phyloP scores from a whole-genome alignment of 768 basidiomycete genomes.

The Tulasnella sp. region DNA sequence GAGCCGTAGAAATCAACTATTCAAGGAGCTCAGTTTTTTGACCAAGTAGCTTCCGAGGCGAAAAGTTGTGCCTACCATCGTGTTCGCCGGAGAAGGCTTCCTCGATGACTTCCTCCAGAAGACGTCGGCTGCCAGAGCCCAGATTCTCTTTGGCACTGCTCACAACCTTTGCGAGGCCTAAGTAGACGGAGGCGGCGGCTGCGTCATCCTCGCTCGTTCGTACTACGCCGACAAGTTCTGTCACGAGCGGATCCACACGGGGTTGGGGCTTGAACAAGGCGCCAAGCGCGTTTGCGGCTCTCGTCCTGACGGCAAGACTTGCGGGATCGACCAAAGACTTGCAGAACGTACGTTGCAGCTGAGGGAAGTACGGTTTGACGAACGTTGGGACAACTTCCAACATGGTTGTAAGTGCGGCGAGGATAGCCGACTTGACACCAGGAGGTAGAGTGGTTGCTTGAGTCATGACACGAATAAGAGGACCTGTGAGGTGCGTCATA shows the following conservation, averaged over 20 bases:
- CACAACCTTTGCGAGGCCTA: slow-evolving; percentile 70
- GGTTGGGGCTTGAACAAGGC: slow-evolving; percentile 85
- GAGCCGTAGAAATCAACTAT: slow-evolving; percentile 65
- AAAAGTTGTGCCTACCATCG: slow-evolving; percentile 44
- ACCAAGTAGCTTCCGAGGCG: neutral
- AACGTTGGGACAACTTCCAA: slow-evolving; percentile 77
- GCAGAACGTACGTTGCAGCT: slow-evolving; percentile 91
- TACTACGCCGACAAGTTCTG: slow-evolving; percentile 53
- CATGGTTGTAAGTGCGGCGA: slow-evolving; percentile 78
- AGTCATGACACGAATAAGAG: slow-evolving; percentile 89
- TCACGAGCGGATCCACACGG: slow-evolving; percentile 87
- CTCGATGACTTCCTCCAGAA: slow-evolving; percentile 62
- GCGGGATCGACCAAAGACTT: slow-evolving; percentile 80
- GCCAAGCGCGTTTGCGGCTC: slow-evolving; percentile 79
- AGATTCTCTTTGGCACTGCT: slow-evolving; percentile 63
- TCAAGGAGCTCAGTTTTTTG: slow-evolving; percentile 7
- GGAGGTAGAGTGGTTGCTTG: slow-evolving; percentile 85
- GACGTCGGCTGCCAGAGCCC: slow-evolving; percentile 64
- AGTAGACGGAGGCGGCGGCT: slow-evolving; percentile 65
- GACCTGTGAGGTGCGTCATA: slow-evolving; percentile 91
- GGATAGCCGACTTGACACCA: slow-evolving; percentile 85
- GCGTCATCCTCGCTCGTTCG: slow-evolving; percentile 43
- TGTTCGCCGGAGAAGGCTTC: slow-evolving; percentile 71
- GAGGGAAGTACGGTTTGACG: slow-evolving; percentile 97
- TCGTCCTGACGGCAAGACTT: slow-evolving; percentile 67